Conservation (phyloP, 768 basidiomycete genomes). For the Amylocystis lapponica region DNA sequence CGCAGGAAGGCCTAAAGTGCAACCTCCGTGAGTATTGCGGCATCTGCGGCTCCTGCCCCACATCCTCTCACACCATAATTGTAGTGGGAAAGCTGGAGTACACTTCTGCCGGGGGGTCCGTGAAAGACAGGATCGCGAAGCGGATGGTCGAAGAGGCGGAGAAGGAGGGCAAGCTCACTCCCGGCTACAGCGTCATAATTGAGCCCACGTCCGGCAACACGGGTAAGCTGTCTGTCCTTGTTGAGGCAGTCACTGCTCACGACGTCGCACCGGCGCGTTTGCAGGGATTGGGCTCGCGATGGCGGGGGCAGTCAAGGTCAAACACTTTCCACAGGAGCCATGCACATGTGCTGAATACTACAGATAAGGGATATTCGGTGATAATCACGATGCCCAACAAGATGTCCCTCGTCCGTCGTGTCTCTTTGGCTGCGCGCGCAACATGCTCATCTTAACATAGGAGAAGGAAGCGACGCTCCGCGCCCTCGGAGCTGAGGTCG, state of each 20-base stretch:
- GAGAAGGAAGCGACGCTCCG: slow-evolving; percentile 93
- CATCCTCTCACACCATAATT: neutral
- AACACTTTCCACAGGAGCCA: slow-evolving; percentile 7
- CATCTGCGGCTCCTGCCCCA: neutral
- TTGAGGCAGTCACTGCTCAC: neutral
- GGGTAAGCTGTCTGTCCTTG: slow-evolving; percentile 40
- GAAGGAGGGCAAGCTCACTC: slow-evolving; percentile 74
- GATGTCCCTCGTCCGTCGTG: slow-evolving; percentile 69
- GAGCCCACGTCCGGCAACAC: slow-evolving; percentile 96
- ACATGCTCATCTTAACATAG: slow-evolving; percentile 22
- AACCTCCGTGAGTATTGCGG: slow-evolving; percentile 65
- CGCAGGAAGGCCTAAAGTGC: slow-evolving; percentile 72
- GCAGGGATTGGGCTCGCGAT: slow-evolving; percentile 90
- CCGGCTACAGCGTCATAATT: slow-evolving; percentile 87
- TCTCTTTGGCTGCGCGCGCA: neutral
- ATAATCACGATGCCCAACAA: slow-evolving; percentile 91
- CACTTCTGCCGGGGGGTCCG: slow-evolving; percentile 85
- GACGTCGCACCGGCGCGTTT: too few relatives aligned
- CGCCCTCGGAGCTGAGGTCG: slow-evolving; percentile 89
- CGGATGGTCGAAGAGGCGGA: slow-evolving; percentile 97
- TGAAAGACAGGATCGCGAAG: slow-evolving; percentile 95
- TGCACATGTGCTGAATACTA: slow-evolving; percentile 61
- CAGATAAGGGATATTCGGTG: slow-evolving; percentile 86
- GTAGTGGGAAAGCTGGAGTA: slow-evolving; percentile 89
- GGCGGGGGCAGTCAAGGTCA: slow-evolving; percentile 89